Base-by-base conservation (phyloP, 2,329 filamentous ascomycete genomes). In the Xylaria digitata region DNA sequence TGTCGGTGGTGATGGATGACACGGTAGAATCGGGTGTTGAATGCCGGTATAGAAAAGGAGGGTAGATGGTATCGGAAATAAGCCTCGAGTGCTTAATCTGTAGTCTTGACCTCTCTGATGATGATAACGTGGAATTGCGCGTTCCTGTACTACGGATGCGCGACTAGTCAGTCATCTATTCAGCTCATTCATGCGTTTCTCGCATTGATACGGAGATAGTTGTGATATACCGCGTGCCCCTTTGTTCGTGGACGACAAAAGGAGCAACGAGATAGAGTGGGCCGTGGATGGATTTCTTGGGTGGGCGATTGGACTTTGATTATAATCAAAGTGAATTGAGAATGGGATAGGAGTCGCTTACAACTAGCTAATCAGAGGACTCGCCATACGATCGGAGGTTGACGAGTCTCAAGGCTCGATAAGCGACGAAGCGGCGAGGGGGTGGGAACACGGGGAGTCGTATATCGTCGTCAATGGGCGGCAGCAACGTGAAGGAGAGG, bases 1-100 rank as follows among this genome's bases (percentile, higher is more conserved):
- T 85, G 79, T 69, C 66, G 67, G 74, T 65, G 50, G 60, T 70
- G 63, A 65, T 66, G 37, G 70, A 74, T 58, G 72, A 68, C 54
- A 62, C 57, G 69, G 71, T 66, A 59, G 55, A 58, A 54, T 63
- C 50, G 63, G 56, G 40, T 60, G 61, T 54, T 61, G 57, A 54
- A 54, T 63, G 57, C 66, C 49, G 65, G 49, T 66, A 71, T 71
- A 61, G 66, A 60, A 56, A 62, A 65, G 55, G 71, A 49, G 48
- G 9, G 59, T 63, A 37, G 67, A 58, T 63, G 65, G 65, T 64
- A 61, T 23, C 23, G 40, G 40, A 23, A 42, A 67, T 72, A 70
- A 70, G 67, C 61, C 67, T 66, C 70, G 71, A 56, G 49, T 71
- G 70, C 63, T 72, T 43, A 65, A 67, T 70, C 67, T 58, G 66